These are phyloP conservation scores for Epichloe bromicola DNA, from an alignment of 2,329 filamentous ascomycete genomes.

Conservation along the genomic window DNA sequence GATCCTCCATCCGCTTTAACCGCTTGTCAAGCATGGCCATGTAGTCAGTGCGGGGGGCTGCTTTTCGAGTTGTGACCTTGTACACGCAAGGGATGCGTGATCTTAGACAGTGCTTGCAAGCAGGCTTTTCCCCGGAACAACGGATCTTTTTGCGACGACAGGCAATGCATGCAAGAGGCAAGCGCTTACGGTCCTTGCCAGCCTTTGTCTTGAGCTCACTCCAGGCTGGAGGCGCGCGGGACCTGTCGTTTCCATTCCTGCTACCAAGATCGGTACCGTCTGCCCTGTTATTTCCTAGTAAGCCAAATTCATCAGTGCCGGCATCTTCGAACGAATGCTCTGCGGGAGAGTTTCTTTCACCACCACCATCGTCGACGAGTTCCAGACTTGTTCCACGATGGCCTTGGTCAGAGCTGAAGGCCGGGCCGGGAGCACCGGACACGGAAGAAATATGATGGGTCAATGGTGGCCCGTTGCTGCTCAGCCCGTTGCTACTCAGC, in stretches of 20 bases:
- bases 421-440: constrained; percentile 9
- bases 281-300: constrained; percentile 30
- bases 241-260: constrained; percentile 44
- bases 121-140: constrained; percentile 93
- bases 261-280: constrained; percentile 42
- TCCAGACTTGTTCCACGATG: constrained; percentile 21
- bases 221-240: constrained; percentile 53
- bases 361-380: constrained; percentile 31
- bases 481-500: constrained; percentile 7
- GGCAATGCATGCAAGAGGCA: constrained; percentile 89
- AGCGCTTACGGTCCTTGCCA: constrained; percentile 85
- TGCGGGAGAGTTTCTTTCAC: constrained; percentile 28
- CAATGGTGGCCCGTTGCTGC: constrained; percentile 8
- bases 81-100: constrained; percentile 94
- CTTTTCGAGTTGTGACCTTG: constrained; percentile 90
- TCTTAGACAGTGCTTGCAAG: constrained; percentile 89
- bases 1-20: constrained; percentile 92
- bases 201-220: constrained; percentile 82
- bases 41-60: constrained; percentile 93
- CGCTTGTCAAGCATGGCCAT: constrained; percentile 98
- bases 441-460: constrained; percentile 10
- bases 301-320: constrained; percentile 45
- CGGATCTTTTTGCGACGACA: constrained; percentile 96
- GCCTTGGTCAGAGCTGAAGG: constrained; percentile 13
- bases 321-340: constrained; percentile 39